Evolutionary conservation across 495 filamentous ascomycete species (phyloP), one percentile per base, ranked within the genome.

Genomic region (Astrothelium subdiscretum): DNA sequence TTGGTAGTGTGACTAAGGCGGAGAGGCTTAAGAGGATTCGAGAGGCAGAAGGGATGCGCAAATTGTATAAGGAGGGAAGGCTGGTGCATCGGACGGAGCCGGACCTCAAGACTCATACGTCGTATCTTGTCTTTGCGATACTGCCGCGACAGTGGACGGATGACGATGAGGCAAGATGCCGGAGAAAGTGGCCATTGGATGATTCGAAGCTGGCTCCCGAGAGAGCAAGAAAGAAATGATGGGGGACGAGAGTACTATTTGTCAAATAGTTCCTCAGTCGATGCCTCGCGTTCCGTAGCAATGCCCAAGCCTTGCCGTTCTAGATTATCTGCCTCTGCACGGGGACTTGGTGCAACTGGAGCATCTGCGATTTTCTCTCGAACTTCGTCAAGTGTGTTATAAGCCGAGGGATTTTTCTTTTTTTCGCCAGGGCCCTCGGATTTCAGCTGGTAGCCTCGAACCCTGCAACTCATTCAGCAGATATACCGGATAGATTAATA

Each of bases 31-130:
- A 72, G 60, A 65, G 65, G 31, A 67, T 67, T 11, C 69, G 66
- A 59, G 65, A 64, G 40, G 67, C 71, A 31, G 62, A 70, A 51
- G 70, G 71, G 62, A 67, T 64, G 26, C 72, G 72, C 51, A 71
- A 75, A 13, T 11, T 74, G 15, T 85, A 80, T 59, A 77, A 77
- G 63, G 84, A 89, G 43, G 94, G 94, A 4, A 82, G 84, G 22
- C 66, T 97, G 60, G 78, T 88, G 11, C 89, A 91, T 64, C 83
- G 91, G 27, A 81, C 85, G 4, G 94, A 97, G 75, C 79, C 85
- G 1, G 92, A 99, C 75, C 73, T 97, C 32, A 96, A 96, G 80
- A 91, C 85, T 11, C 94, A 99, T 74, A 99, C 94, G 0, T 90
- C 86, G 13, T 99, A 97, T 73, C 79, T 99, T 18, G 87, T 95